A percentile compares a stretch with the other conserved stretches of the same genome.
Conservation (phyloP, 768 basidiomycete genomes). For the Auricularia sp. region DNA sequence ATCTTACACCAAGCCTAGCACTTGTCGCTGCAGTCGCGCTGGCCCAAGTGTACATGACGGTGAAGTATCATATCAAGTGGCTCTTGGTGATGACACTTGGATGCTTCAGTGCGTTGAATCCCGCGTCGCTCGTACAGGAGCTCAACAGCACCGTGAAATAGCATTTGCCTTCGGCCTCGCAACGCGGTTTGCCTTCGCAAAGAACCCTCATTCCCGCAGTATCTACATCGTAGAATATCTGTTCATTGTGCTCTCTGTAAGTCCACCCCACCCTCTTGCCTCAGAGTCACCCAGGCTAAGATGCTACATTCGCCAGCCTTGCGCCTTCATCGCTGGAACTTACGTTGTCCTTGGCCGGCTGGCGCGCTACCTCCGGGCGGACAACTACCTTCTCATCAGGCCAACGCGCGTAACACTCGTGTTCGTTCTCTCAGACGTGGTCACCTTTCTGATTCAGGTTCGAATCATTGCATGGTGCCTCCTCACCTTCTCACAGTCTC, state of each 20-base stretch:
- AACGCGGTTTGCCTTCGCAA: conserved; percentile 45
- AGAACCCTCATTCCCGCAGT: conserved; percentile 40
- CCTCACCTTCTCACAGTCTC: neutral
- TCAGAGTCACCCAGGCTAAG: neutral
- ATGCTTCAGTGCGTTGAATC: conserved; percentile 34
- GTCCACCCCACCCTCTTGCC: conserved; percentile 11
- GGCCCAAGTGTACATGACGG: conserved; percentile 33
- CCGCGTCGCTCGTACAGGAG: neutral
- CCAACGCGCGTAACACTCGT: conserved; percentile 42
- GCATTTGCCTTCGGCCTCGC: conserved; percentile 49
- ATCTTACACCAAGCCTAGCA: conserved; percentile 13
- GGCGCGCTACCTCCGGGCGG: conserved; percentile 38
- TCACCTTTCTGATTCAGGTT: conserved; percentile 59
- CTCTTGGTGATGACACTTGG: conserved; percentile 60
- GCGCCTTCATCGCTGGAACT: conserved; percentile 62
- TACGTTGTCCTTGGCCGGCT: conserved; percentile 62
- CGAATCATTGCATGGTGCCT: neutral
- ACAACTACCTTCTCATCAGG: conserved; percentile 39
- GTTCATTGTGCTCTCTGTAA: conserved; percentile 49
- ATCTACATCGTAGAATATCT: conserved; percentile 50
- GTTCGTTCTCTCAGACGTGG: conserved; percentile 55
- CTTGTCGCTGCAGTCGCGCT: conserved; percentile 34
- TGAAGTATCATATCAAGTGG: conserved; percentile 40
- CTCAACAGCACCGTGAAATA: conserved; percentile 14
- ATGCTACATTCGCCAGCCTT: conserved; percentile 35